phyloP scores from a whole-genome alignment of 805 yeast genomes.

The Kregervanrija fluxuum region DNA sequence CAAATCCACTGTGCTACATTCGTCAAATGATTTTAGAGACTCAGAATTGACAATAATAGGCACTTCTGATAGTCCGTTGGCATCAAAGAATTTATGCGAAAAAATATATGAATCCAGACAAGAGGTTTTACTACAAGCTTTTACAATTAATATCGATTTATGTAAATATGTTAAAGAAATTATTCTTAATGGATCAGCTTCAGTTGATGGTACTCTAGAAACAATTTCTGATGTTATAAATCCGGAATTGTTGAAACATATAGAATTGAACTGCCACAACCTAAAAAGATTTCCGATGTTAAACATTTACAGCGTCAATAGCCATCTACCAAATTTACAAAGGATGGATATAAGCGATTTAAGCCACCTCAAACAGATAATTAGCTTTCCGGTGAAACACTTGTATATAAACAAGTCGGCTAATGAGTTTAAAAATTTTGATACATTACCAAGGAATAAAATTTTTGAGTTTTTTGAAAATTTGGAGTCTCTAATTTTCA shows the following conservation, averaged over 20 bases:
- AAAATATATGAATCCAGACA: slow-evolving; percentile 32
- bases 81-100: slow-evolving; percentile 30
- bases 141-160: slow-evolving; percentile 30
- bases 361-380: slow-evolving; percentile 1
- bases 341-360: slow-evolving; percentile 8
- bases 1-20: slow-evolving; percentile 25
- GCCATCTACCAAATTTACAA: slow-evolving; percentile 1
- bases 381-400: background rate
- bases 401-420: background rate
- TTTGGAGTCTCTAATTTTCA: slow-evolving; percentile 18
- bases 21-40: slow-evolving; percentile 27
- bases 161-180: slow-evolving; percentile 29
- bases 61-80: slow-evolving; percentile 28
- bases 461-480: slow-evolving; percentile 28
- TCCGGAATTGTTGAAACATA: slow-evolving; percentile 1
- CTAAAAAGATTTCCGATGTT: slow-evolving; percentile 4
- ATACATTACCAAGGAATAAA: slow-evolving; percentile 3
- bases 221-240: background rate
- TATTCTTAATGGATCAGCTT: slow-evolving; percentile 25
- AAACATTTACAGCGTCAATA: background rate
- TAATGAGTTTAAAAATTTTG: background rate
- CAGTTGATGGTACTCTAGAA: slow-evolving; percentile 12
- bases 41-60: slow-evolving; percentile 32
- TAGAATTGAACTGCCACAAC: slow-evolving; percentile 10
- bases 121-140: slow-evolving; percentile 31